Conservation (phyloP, 2,329 filamentous ascomycete species). For the Beauveria sp. region DNA sequence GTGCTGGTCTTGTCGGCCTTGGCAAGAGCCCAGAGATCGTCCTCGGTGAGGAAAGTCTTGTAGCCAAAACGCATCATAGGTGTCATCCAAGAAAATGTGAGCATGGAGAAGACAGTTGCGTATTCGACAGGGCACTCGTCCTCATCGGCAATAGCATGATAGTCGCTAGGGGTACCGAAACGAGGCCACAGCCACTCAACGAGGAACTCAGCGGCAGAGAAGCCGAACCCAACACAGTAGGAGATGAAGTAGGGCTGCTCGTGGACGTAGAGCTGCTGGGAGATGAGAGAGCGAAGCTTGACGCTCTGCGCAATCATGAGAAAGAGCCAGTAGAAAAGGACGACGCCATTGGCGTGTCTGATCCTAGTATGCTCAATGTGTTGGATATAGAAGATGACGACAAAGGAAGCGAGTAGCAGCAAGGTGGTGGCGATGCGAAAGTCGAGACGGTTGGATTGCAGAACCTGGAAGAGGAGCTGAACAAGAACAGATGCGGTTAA, state of each 20-base stretch:
- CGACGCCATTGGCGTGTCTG: slow-evolving; percentile 78
- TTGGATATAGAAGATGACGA: slow-evolving; percentile 70
- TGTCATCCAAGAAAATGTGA: slow-evolving; percentile 98
- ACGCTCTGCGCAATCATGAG: slow-evolving; percentile 70
- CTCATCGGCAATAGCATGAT: slow-evolving; percentile 50
- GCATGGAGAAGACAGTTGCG: slow-evolving; percentile 83
- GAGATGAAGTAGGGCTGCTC: slow-evolving; percentile 68
- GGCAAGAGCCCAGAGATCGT: slow-evolving; percentile 89
- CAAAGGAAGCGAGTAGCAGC: slow-evolving; percentile 62
- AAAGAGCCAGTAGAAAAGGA: slow-evolving; percentile 87
- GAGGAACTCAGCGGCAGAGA: slow-evolving; percentile 63
- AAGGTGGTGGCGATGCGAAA: slow-evolving; percentile 81
- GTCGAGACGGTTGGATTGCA: slow-evolving; percentile 56
- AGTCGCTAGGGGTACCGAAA: slow-evolving; percentile 47
- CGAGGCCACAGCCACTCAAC: slow-evolving; percentile 87
- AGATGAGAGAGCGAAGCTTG: slow-evolving; percentile 79
- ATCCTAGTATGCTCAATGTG: slow-evolving; percentile 80
- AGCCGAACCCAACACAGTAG: slow-evolving; percentile 63
- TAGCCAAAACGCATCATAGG: slow-evolving; percentile 95
- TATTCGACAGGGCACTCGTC: slow-evolving; percentile 74
- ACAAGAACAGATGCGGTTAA: slow-evolving; percentile 61
- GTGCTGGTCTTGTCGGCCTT: slow-evolving; percentile 69
- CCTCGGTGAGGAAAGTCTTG: slow-evolving; percentile 82
- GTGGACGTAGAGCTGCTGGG: slow-evolving; percentile 62
- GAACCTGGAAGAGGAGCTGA: slow-evolving; percentile 69